Percentiles rank a stretch among this genome's conserved stretches.
phyloP scores from a whole-genome alignment of 495 filamentous ascomycete genomes.

The Lentithecium fluviatile region DNA sequence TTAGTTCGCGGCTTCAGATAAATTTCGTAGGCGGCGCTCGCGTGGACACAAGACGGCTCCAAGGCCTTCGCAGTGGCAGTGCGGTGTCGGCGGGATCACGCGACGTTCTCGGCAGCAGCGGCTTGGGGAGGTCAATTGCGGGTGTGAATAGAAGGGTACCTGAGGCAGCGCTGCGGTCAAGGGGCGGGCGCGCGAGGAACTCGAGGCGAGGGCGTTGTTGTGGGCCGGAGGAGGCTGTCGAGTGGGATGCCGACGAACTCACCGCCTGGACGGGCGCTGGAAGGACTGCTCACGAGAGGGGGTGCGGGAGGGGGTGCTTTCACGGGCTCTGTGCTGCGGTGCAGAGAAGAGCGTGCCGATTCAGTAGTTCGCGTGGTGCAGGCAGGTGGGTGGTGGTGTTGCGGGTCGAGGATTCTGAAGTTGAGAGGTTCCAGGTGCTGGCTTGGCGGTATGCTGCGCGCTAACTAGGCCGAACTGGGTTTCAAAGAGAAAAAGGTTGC shows the following conservation, averaged over 20 bases:
- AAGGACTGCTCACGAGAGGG: conserved; percentile 1
- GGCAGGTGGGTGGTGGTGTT: conserved; percentile 7
- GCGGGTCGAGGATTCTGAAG: not conserved
- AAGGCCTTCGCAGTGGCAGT: conserved; percentile 34
- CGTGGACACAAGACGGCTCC: conserved; percentile 32
- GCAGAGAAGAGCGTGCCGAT: conserved; percentile 21
- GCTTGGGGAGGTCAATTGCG: conserved; percentile 23
- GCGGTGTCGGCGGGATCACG: conserved; percentile 33
- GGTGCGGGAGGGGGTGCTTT: conserved; percentile 7
- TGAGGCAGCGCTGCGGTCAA: conserved; percentile 11
- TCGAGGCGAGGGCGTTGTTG: conserved; percentile 31
- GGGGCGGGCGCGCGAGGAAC: conserved; percentile 8
- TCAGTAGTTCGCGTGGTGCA: conserved; percentile 5
- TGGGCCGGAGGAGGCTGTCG: conserved; percentile 28
- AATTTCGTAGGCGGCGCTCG: conserved; percentile 15
- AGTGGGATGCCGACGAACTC: conserved; percentile 32
- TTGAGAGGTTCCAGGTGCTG: conserved; percentile 8
- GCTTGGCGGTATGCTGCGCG: conserved; percentile 1
- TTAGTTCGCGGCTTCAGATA: not conserved
- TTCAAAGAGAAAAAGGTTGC: not conserved
- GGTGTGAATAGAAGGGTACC: conserved; percentile 12
- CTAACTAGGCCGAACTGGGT: not conserved
- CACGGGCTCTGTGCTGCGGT: conserved; percentile 7
- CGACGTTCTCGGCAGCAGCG: conserved; percentile 17
- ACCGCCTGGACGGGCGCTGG: conserved; percentile 29